These are phyloP conservation scores for Byssochlamys sp. DNA, from an alignment of 2,329 filamentous ascomycete genomes.

Conservation along the genomic window DNA sequence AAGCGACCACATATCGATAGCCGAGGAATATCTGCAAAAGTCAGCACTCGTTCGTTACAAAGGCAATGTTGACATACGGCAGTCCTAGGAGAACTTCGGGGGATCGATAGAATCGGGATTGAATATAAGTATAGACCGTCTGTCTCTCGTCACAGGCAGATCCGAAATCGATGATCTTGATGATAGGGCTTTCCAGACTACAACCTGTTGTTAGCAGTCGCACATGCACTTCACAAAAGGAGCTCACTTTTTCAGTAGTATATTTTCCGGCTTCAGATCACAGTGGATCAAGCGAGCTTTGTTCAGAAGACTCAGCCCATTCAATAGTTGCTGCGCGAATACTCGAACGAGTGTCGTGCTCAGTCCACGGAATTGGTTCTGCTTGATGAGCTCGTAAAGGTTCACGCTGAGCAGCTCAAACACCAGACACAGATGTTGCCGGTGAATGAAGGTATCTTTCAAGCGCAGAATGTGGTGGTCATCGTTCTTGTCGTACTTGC, in stretches of 20 bases:
- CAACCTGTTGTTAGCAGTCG: neutral
- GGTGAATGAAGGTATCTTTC: constrained; percentile 96
- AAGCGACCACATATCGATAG: constrained; percentile 99
- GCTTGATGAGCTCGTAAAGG: constrained; percentile 96
- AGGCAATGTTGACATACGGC: constrained; percentile 42
- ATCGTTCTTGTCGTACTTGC: constrained; percentile 97
- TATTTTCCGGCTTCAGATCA: constrained; percentile 96
- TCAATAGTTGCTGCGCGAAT: constrained; percentile 92
- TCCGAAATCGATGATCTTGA: constrained; percentile 99
- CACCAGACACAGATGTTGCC: constrained; percentile 90
- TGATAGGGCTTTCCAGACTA: constrained; percentile 89
- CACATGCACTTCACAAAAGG: neutral
- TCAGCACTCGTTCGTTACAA: neutral
- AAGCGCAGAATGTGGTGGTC: constrained; percentile 89
- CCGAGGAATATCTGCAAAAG: constrained; percentile 68
- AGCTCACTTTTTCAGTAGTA: constrained; percentile 77
- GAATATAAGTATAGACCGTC: constrained; percentile 98
- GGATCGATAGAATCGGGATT: constrained; percentile 94
- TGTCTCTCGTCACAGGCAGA: constrained; percentile 96
- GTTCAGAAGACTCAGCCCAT: constrained; percentile 81
- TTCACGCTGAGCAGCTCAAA: constrained; percentile 97
- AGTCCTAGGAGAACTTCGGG: constrained; percentile 91
- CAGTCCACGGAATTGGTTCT: constrained; percentile 94
- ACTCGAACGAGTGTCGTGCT: constrained; percentile 95
- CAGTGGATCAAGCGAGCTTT: constrained; percentile 96